These are phyloP conservation scores for Starmerella apicola DNA, from an alignment of 805 yeast genomes.

Conservation along the genomic window DNA sequence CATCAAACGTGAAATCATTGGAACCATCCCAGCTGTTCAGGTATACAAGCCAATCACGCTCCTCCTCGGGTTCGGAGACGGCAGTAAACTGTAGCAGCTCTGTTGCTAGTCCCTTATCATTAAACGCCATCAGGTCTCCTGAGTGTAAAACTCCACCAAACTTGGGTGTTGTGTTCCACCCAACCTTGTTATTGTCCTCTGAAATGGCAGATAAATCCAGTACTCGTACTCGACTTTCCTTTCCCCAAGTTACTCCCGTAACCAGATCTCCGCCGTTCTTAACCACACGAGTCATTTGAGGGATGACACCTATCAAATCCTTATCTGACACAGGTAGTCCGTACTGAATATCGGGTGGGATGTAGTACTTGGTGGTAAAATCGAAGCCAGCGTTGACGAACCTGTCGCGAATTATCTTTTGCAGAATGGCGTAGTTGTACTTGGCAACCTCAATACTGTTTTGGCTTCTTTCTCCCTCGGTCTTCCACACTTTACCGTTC, in stretches of 20 bases:
- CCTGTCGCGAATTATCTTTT: too few species aligned
- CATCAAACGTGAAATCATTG: background rate
- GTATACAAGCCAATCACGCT: too few species aligned
- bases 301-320: constrained; percentile 3
- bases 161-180: background rate
- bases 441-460: too few species aligned
- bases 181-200: background rate
- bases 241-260: background rate
- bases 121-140: background rate
- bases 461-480: background rate
- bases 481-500: constrained; percentile 2
- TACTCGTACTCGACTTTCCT: background rate
- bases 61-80: too few species aligned
- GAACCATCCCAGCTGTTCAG: background rate
- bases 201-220: background rate
- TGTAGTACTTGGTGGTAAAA: constrained; percentile 2
- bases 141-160: background rate
- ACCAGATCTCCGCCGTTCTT: background rate
- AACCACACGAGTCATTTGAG: background rate
- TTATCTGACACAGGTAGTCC: constrained; percentile 4
- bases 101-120: background rate
- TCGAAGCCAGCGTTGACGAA: too few species aligned
- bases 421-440: too few species aligned
- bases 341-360: background rate
- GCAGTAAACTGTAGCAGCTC: too few species aligned